Conservation (phyloP, 139 green algal genomes). For the Spirogloea muscicola region DNA sequence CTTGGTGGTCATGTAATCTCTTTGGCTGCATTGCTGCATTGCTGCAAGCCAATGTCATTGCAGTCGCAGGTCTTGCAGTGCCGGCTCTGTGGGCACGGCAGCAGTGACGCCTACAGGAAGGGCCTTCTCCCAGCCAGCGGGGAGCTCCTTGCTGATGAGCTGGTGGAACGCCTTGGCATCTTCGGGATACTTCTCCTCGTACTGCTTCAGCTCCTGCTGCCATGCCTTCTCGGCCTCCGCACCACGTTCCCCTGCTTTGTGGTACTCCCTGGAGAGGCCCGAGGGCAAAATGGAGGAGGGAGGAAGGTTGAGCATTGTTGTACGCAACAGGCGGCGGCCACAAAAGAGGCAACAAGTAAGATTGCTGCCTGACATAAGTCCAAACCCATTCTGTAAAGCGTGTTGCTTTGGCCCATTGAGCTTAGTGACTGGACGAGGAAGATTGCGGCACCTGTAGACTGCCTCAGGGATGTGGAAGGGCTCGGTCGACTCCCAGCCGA, state of each 20-base stretch:
- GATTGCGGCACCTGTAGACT: conserved; percentile 62
- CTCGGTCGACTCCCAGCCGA: conserved; percentile 43
- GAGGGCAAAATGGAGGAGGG: too few species aligned
- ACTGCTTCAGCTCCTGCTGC: conserved; percentile 61
- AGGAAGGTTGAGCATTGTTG: too few species aligned
- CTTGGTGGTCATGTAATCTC: too few species aligned
- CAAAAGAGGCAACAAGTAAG: too few species aligned
- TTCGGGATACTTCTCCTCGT: conserved; percentile 74
- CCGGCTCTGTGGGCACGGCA: too few species aligned
- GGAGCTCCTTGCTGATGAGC: conserved; percentile 76
- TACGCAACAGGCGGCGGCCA: too few species aligned
- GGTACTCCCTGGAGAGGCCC: conserved; percentile 22
- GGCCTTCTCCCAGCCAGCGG: conserved; percentile 69
- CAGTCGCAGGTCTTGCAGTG: too few species aligned
- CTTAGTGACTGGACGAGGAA: too few species aligned
- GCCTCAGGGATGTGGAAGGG: conserved; percentile 90
- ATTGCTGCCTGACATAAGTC: too few species aligned
- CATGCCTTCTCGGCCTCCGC: conserved; percentile 68
- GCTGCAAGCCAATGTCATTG: conserved; percentile 3
- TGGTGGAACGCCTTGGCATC: conserved; percentile 75
- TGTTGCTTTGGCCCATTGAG: too few species aligned
- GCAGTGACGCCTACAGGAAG: conserved; percentile 61
- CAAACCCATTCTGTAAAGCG: too few species aligned
- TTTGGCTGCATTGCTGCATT: too few species aligned
- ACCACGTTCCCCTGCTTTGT: conserved; percentile 53